phyloP scores from a whole-genome alignment of 2,329 filamentous ascomycete genomes.

The Seiridium cupressi region DNA sequence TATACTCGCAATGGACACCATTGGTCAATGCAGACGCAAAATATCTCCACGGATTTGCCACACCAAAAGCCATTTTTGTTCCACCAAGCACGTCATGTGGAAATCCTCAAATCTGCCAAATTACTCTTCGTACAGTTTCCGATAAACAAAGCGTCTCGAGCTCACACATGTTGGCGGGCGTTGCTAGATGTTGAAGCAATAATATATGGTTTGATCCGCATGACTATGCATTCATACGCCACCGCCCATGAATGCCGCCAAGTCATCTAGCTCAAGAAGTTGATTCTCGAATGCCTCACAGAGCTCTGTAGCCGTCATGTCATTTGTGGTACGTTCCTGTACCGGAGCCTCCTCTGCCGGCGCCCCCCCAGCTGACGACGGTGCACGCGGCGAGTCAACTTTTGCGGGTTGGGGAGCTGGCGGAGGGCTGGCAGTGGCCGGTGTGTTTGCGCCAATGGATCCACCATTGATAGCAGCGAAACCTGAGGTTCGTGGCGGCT shows the following conservation, averaged over 20 bases:
- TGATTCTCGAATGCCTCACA: slow-evolving; percentile 60
- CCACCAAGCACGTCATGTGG: no score
- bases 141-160: no score
- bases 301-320: slow-evolving; percentile 59
- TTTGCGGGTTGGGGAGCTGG: slow-evolving; percentile 32
- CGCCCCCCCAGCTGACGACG: slow-evolving; percentile 20
- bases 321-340: slow-evolving; percentile 23
- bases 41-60: no score
- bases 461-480: slow-evolving; percentile 60
- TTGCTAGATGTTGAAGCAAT: no score
- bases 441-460: slow-evolving; percentile 46
- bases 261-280: slow-evolving; percentile 58
- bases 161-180: no score
- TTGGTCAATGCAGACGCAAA: no score
- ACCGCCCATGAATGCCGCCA: slow-evolving; percentile 62
- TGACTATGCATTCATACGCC: slow-evolving; percentile 41
- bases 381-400: slow-evolving; percentile 29
- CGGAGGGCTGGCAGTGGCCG: slow-evolving; percentile 45
- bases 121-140: no score
- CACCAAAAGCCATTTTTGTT: no score
- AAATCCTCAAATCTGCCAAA: no score
- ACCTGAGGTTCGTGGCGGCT: slow-evolving; percentile 54
- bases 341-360: slow-evolving; percentile 22
- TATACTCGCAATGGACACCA: no score
- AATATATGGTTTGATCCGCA: not conserved